Base-by-base conservation (phyloP, 192 early-diverging fungal genomes). In the Lobulomyces angularis region DNA sequence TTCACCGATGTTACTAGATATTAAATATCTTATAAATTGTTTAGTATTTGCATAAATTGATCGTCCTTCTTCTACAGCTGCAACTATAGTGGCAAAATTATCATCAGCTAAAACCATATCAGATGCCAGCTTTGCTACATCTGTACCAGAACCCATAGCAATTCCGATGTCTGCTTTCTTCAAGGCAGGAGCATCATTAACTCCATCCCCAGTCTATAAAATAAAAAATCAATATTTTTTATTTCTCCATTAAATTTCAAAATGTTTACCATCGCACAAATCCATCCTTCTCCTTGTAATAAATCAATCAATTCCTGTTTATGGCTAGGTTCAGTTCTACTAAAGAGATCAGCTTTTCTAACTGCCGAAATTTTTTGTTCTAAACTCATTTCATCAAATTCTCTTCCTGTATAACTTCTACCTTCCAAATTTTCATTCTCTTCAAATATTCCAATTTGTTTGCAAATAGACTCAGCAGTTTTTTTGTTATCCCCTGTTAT, bases 31-130 rank as follows among this genome's bases (percentile, higher is more conserved):
- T 61, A 97, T 95, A 36, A 99, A 97, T 67, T 97, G 90, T 74
- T 95, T 97, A 23, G 91, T 97, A 67, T 99, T 99, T 62, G 87
- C 86, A 77, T 94, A 99, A 57, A 99, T 97, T 38, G 76, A 72
- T 29, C 95, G 83, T 37, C 95, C 95, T 64, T 99, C 92, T 49
- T 92, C 87, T 7, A 99, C 93, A 8, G 95, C 95, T 47, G 77
- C 77, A 48, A 90, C 90, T 36, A 99, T 97, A 24, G 91, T 96
- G 20, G 90, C 79, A 77, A 99, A 99, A 80, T 99, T 97, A 65
- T 97, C 88, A 64, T 99, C 90, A 4, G 90, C 85, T 22, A 99
- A 68, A 18, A 97, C 85, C 91, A 99, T 97, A 59, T 97, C 95
- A 30, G 84, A 82, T 5, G 95, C 95, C 20, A 92, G 65, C 69